Base-by-base conservation (phyloP, 2,329 filamentous ascomycete species). In the Botrytis hyacinthi region DNA sequence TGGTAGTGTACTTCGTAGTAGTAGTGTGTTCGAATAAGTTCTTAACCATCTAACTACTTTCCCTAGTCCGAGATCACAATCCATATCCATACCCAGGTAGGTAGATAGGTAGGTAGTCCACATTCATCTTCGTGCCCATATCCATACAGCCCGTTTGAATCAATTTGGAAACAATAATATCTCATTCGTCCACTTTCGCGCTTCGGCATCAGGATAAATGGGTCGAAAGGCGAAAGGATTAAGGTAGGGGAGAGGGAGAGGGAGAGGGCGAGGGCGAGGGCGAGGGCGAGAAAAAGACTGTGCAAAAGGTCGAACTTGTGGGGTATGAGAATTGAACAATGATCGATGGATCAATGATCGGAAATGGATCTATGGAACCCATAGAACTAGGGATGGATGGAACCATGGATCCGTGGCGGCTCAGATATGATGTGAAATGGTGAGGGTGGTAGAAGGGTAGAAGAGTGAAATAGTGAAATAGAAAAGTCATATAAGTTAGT, bases 241-340 rank as follows among this genome's bases (percentile, higher is more conserved):
- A 54, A 18, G n/a, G 48, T 26, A 12, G 16, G n/a, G 51, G 4
- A 2, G 5, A 65, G 32, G 57, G 37, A 20, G 26, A 67, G n/a
- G 51, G 4, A 2, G 5, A 65, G 32, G 57, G 37, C n/a, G 26
- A 67, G 14, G 37, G 37, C 1, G 35, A 37, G 35, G 35, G 6
- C 4, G 37, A 37, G 37, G 37, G 37, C 9, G 37, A 37, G 37
- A 22, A 51, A 51, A 51, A n/a, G 48, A 51, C 48, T 0, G 26
- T 51, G 48, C 65, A 68, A 48, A 57, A 37, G 74, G 51, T 73
- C 57, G 54, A 77, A 77, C 73, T 74, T 78, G 77, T 78, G 77
- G 77, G 77, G 77, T 78, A 78, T 73, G 66, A 70, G 10, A 63
- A 29, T 16, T 29, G n/a, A 54, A 29, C 26, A 54, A 29, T 54